Percentiles rank a stretch among this genome's conserved stretches.
Conservation (phyloP, 2,329 filamentous ascomycete species). For the Cladosporium austrohemisphaericum region DNA sequence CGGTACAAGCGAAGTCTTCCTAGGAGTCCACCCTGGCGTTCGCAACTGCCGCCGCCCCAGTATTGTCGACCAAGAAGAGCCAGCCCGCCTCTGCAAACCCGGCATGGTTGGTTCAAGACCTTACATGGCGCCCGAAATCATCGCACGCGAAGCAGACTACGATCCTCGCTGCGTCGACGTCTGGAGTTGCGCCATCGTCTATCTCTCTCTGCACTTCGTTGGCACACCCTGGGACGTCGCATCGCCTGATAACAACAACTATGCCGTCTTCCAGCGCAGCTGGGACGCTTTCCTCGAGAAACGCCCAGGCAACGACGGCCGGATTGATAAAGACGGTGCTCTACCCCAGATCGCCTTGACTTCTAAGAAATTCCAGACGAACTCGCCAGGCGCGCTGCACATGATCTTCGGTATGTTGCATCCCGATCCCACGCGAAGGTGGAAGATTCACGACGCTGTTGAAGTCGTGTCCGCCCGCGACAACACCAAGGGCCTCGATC, state of each 20-base stretch:
- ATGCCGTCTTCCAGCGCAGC: conserved; percentile 60
- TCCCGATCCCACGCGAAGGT: conserved; percentile 67
- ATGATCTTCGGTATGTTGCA: conserved; percentile 79
- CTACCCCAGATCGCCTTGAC: conserved; percentile 56
- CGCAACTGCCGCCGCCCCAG: conserved; percentile 52
- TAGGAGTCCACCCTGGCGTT: conserved; percentile 73
- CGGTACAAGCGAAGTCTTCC: conserved; percentile 82
- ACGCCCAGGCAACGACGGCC: conserved; percentile 49
- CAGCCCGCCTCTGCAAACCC: conserved; percentile 67
- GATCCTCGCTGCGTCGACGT: conserved; percentile 80
- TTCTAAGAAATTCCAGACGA: conserved; percentile 62
- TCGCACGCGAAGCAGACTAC: conserved; percentile 62
- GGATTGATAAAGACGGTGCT: conserved; percentile 39
- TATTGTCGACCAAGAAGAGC: conserved; percentile 67
- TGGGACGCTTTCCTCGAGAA: conserved; percentile 66
- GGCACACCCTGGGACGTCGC: conserved; percentile 73
- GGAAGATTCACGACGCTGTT: conserved; percentile 65
- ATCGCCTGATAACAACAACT: conserved; percentile 52
- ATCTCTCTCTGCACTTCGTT: conserved; percentile 70
- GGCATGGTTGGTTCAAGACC: conserved; percentile 82
- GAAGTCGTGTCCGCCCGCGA: conserved; percentile 44
- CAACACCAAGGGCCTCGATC: conserved; percentile 5
- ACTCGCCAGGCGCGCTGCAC: conserved; percentile 64
- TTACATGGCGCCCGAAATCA: conserved; percentile 83
- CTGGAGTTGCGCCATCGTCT: conserved; percentile 81